phyloP scores from a whole-genome alignment of 768 basidiomycete genomes.

The Russula dissimulans region DNA sequence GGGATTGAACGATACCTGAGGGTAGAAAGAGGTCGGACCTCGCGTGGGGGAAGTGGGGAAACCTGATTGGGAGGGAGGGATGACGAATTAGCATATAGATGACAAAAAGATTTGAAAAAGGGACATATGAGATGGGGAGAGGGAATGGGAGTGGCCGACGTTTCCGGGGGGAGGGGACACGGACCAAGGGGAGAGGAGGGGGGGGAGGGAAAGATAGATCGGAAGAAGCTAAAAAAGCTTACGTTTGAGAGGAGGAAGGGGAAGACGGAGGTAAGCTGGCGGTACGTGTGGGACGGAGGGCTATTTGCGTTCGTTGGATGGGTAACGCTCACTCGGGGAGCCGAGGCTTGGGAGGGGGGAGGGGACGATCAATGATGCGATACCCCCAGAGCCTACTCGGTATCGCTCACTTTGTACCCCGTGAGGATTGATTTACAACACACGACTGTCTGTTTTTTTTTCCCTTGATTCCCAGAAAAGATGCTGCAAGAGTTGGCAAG shows the following conservation, averaged over 20 bases:
- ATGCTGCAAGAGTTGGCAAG: not conserved
- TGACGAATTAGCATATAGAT: conserved; percentile 13
- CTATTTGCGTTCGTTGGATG: conserved; percentile 2
- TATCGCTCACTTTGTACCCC: conserved; percentile 6
- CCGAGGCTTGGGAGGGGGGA: conserved; percentile 18
- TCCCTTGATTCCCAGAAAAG: not conserved
- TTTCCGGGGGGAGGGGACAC: conserved; percentile 9
- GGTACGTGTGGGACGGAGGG: conserved; percentile 12
- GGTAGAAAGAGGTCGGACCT: not conserved
- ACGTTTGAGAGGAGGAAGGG: conserved; percentile 9
- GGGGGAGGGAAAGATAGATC: conserved; percentile 7
- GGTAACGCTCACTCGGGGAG: conserved; percentile 18
- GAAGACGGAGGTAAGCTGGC: conserved; percentile 5
- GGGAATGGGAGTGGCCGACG: conserved; percentile 11
- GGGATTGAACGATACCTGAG: not conserved
- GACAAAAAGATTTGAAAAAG: not conserved
- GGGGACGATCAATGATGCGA: conserved; percentile 21
- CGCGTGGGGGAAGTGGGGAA: conserved; percentile 1
- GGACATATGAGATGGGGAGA: conserved; percentile 10
- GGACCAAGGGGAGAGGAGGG: conserved; percentile 12
- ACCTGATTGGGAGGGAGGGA: conserved; percentile 3
- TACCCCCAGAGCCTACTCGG: conserved; percentile 11
- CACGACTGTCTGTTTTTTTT: not conserved
- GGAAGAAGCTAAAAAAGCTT: conserved; percentile 20
- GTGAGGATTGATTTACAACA: conserved; percentile 7